A percentile compares a stretch with the other conserved stretches of the same genome.
phyloP scores from a whole-genome alignment of 169 alveolate genomes.

The Babesia bovis region DNA sequence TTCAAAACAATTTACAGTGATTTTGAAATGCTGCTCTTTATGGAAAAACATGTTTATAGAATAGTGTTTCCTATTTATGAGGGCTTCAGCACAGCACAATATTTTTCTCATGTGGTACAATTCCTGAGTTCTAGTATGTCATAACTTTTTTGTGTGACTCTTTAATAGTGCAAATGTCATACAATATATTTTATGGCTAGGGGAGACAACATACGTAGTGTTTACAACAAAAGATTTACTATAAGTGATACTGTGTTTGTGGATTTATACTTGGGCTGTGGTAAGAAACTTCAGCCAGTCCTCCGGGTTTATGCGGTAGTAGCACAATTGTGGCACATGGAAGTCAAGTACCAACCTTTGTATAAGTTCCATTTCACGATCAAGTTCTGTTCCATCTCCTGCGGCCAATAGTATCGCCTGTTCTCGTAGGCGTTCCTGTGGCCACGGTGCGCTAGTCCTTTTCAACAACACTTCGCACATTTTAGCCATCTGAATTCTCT shows the following conservation, averaged over 20 bases:
- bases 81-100: too few species aligned
- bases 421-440: constrained; percentile 16
- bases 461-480: constrained; percentile 5
- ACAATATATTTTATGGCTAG: too few species aligned
- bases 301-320: constrained; percentile 58
- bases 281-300: constrained; percentile 66
- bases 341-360: constrained; percentile 35
- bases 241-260: background rate
- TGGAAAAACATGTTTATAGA: too few species aligned
- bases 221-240: too few species aligned
- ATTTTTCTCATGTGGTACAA: too few species aligned
- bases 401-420: constrained; percentile 42
- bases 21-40: too few species aligned
- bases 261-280: constrained; percentile 24
- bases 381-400: constrained; percentile 57
- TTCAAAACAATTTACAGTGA: too few species aligned
- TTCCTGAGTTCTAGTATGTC: too few species aligned
- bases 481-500: constrained; percentile 15
- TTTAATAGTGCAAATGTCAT: too few species aligned
- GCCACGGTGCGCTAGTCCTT: constrained; percentile 27
- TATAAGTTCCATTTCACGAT: constrained; percentile 26
- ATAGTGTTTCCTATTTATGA: too few species aligned
- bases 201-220: too few species aligned
- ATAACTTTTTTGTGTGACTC: too few species aligned
- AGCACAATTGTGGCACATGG: constrained; percentile 53